A percentile compares a stretch with the other conserved stretches of the same genome.
phyloP scores from a whole-genome alignment of 2,329 filamentous ascomycete species.

The Monosporascus sp. region DNA sequence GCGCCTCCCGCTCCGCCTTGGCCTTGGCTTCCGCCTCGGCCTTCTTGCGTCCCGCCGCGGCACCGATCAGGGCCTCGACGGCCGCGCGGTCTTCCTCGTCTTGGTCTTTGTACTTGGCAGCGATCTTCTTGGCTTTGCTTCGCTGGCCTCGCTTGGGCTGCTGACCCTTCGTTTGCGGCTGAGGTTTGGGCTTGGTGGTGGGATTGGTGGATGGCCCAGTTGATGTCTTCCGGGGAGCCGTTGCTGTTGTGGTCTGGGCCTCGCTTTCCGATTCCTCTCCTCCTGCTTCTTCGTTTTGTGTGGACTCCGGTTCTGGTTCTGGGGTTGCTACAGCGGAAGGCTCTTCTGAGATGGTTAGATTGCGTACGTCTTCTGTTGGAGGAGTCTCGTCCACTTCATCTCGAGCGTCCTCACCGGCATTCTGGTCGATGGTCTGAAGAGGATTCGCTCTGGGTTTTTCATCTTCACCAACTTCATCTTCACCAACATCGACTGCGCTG shows the following conservation, averaged over 20 bases:
- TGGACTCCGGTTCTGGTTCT: slow-evolving; percentile 12
- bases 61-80: slow-evolving; percentile 82
- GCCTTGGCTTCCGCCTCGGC: slow-evolving; percentile 63
- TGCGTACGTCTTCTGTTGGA: slow-evolving; percentile 17
- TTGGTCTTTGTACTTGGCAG: slow-evolving; percentile 85
- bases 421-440: slow-evolving; percentile 23
- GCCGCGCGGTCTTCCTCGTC: slow-evolving; percentile 87
- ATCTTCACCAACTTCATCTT: slow-evolving; percentile 23
- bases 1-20: slow-evolving; percentile 65
- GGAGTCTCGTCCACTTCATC: slow-evolving; percentile 10
- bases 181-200: slow-evolving; percentile 18
- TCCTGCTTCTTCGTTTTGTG: slow-evolving; percentile 19
- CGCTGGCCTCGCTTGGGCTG: slow-evolving; percentile 67
- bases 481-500: slow-evolving; percentile 24
- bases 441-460: slow-evolving; percentile 26
- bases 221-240: slow-evolving; percentile 19
- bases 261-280: slow-evolving; percentile 31
- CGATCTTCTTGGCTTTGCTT: slow-evolving; percentile 80
- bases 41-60: slow-evolving; percentile 59
- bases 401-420: slow-evolving; percentile 20
- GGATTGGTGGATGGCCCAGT: slow-evolving; percentile 27
- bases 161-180: slow-evolving; percentile 35
- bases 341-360: slow-evolving; percentile 11
- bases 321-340: background rate
- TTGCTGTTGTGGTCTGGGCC: slow-evolving; percentile 10